Evolutionary conservation across 2,329 filamentous ascomycete genomes (phyloP).

Genomic region (Tolypocladium capitatum): DNA sequence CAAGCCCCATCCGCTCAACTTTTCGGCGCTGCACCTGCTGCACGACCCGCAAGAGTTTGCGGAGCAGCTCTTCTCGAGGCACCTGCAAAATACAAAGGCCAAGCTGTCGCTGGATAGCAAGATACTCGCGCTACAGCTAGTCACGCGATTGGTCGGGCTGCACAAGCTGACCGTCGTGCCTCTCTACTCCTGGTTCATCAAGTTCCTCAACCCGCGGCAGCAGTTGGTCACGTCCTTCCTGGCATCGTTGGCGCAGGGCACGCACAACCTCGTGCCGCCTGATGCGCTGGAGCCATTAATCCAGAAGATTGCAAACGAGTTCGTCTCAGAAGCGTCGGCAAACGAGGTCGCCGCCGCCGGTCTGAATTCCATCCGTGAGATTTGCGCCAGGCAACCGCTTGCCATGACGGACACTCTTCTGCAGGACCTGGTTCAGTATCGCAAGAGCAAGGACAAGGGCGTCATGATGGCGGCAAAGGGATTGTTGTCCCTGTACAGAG

Average conservation of each 20-base stretch:
- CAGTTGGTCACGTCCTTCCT: conserved; percentile 86
- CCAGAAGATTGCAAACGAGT: conserved; percentile 95
- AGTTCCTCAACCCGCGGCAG: conserved; percentile 78
- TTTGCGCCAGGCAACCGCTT: conserved; percentile 84
- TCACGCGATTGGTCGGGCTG: conserved; percentile 79
- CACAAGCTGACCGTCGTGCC: conserved; percentile 84
- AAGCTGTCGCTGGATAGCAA: conserved; percentile 82
- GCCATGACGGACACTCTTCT: conserved; percentile 93
- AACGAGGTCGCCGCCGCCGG: conserved; percentile 84
- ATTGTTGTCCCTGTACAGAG: conserved; percentile 76
- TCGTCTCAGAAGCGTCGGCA: conserved; percentile 87
- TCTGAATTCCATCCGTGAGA: conserved; percentile 86
- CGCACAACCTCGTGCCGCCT: conserved; percentile 81
- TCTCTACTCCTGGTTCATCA: conserved; percentile 93
- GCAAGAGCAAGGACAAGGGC: conserved; percentile 95
- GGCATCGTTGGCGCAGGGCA: conserved; percentile 81
- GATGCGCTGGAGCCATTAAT: conserved; percentile 84
- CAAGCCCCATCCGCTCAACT: conserved; percentile 80
- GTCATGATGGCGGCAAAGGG: conserved; percentile 98
- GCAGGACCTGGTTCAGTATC: conserved; percentile 90
- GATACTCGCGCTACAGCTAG: conserved; percentile 76
- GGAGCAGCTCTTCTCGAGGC: conserved; percentile 79
- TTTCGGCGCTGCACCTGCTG: conserved; percentile 85
- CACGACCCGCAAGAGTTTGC: conserved; percentile 92
- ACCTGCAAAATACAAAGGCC: conserved; percentile 74